Conservation (phyloP, 805 yeast genomes). For the Nakazawaea pomicola region DNA sequence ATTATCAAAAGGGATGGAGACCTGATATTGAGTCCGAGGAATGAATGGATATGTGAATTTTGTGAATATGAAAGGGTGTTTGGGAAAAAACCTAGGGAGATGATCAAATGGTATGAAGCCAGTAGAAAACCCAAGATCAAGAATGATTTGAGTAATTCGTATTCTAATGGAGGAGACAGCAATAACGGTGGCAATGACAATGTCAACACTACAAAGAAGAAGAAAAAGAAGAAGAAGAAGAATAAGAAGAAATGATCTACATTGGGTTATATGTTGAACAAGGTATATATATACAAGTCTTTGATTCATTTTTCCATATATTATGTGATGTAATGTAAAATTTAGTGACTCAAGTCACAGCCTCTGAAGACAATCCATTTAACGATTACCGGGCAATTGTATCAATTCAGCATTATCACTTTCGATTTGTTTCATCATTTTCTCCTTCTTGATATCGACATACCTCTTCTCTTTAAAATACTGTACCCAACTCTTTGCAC, state of each 20-base stretch:
- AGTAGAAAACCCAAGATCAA: too few species aligned
- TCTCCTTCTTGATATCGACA: conserved; percentile 65
- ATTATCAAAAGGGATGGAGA: not conserved
- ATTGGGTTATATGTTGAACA: too few species aligned
- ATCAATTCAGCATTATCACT: conserved; percentile 49
- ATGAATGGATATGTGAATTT: conserved; percentile 34
- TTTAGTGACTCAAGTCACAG: too few species aligned
- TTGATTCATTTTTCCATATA: not conserved
- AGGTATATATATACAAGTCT: too few species aligned
- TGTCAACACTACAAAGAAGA: not conserved
- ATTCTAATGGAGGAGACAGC: too few species aligned
- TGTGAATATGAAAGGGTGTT: conserved; percentile 46
- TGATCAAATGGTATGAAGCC: conserved; percentile 41
- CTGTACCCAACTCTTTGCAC: conserved; percentile 83
- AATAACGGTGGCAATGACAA: not conserved
- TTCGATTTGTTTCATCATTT: conserved; percentile 65
- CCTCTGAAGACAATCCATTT: not conserved
- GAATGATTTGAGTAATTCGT: too few species aligned
- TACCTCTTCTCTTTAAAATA: conserved; percentile 89
- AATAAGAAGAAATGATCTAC: conserved; percentile 26
- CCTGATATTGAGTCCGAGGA: conserved; percentile 14
- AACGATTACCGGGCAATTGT: not conserved
- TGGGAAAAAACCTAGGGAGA: conserved; percentile 39
- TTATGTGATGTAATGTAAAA: not conserved
- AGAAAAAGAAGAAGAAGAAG: conserved; percentile 15